Evolutionary conservation across 768 basidiomycete species (phyloP).

Genomic region (Brasilioporus rufonigricans): DNA sequence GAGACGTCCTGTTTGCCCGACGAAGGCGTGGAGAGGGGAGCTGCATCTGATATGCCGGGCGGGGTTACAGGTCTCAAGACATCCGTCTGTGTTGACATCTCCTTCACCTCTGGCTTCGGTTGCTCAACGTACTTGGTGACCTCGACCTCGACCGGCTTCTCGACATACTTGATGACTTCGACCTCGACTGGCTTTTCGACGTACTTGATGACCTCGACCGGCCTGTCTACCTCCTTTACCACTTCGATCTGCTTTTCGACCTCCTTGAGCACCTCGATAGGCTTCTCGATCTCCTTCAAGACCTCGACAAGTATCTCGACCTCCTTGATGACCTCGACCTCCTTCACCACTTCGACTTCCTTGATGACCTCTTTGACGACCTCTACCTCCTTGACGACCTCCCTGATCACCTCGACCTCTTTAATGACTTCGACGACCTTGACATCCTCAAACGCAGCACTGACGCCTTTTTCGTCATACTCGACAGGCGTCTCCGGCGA

Average conservation of each 20-base stretch:
- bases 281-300: slow-evolving; percentile 21
- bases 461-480: slow-evolving; percentile 52
- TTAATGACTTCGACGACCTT: slow-evolving; percentile 31
- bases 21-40: slow-evolving; percentile 23
- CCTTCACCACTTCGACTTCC: slow-evolving; percentile 37
- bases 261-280: slow-evolving; percentile 25
- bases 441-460: slow-evolving; percentile 30
- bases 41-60: slow-evolving; percentile 28
- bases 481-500: slow-evolving; percentile 27
- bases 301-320: slow-evolving; percentile 18
- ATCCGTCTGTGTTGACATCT: slow-evolving; percentile 82
- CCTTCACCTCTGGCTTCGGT: slow-evolving; percentile 65
- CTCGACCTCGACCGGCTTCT: slow-evolving; percentile 34
- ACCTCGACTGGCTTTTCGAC: slow-evolving; percentile 24
- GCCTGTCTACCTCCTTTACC: slow-evolving; percentile 28
- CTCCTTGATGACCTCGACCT: slow-evolving; percentile 29
- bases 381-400: slow-evolving; percentile 28
- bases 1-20: slow-evolving; percentile 25
- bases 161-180: slow-evolving; percentile 30
- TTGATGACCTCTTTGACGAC: slow-evolving; percentile 28
- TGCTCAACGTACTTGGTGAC: slow-evolving; percentile 27
- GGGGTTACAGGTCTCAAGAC: slow-evolving; percentile 37
- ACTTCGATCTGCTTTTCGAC: slow-evolving; percentile 21
- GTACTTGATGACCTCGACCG: slow-evolving; percentile 37
- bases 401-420: slow-evolving; percentile 30